Conservation (phyloP, 1,139 yeast species). For the Zygoascus sp. region DNA sequence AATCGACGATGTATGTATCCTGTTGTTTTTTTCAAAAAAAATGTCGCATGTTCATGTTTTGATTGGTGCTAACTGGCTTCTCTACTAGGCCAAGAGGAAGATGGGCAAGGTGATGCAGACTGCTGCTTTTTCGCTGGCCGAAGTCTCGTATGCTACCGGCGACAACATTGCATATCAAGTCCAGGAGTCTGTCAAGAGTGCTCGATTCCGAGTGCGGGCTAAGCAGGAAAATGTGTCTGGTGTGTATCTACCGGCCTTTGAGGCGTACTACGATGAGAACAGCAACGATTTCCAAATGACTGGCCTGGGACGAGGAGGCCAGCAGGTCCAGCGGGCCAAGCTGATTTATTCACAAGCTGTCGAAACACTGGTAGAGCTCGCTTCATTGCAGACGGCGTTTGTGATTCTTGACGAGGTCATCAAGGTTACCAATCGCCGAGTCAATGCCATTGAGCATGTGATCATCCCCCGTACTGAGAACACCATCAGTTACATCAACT, state of each 20-base stretch:
- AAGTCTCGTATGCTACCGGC: conserved; percentile 95
- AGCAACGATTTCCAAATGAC: conserved; percentile 94
- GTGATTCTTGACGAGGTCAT: conserved; percentile 95
- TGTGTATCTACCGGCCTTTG: conserved; percentile 89
- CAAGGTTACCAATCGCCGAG: conserved; percentile 96
- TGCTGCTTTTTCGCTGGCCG: conserved; percentile 95
- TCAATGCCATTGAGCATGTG: conserved; percentile 97
- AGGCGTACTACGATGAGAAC: conserved; percentile 72
- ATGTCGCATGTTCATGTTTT: no score
- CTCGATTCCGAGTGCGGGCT: conserved; percentile 86
- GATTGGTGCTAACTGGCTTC: no score
- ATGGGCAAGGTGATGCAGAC: conserved; percentile 99
- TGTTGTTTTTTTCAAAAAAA: no score
- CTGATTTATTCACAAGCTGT: conserved; percentile 91
- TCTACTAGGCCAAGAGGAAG: conserved; percentile 66
- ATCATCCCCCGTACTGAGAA: conserved; percentile 97
- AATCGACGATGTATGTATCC: conserved; percentile 69
- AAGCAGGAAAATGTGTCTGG: conserved; percentile 96
- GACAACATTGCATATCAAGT: conserved; percentile 92
- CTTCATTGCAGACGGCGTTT: conserved; percentile 87
- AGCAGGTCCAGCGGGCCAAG: conserved; percentile 93
- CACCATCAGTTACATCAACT: conserved; percentile 85
- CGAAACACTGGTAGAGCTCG: conserved; percentile 91
- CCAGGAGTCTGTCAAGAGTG: conserved; percentile 82
- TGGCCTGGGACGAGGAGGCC: conserved; percentile 98